Base-by-base conservation (phyloP, 306 rosid genomes). In the Hippophae gyantsensis region DNA sequence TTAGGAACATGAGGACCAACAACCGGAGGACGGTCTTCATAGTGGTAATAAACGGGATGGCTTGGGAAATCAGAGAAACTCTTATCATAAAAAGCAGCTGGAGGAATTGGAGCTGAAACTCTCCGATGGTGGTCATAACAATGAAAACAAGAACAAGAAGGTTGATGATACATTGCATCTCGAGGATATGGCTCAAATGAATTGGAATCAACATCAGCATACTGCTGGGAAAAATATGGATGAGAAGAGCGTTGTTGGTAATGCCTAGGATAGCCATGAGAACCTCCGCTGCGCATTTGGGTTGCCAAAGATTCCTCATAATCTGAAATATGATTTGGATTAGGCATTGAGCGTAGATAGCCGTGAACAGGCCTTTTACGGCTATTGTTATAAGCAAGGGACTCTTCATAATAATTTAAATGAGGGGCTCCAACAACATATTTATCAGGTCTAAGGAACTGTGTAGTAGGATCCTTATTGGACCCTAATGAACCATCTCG, bases 111-210 rank as follows among this genome's bases (percentile, higher is more conserved):
- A 1, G 68, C 73, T 43, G 94, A 62, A 77, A 69, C 78, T 60
- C 77, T 72, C 56, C 67, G 71, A 57, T 58, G 78, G 63, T 71
- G 81, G 54, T 85, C 84, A 50, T 79, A 76, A 79, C 99, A 93
- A 67, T 56, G 80, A 52, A 72, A 72, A 74, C 99, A 93, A 51
- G 90, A 52, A 67, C 99, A 93, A 59, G 95, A 80, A 75, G 95
- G 84, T 6, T 57, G 85, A 69, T 93, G 99, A 56, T 68, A 79
- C 25, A 67, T 61, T 25, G 81, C 71, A 67, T 74, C 82, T 60
- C 70, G 75, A 48, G 80, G 71, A 74, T 75, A 86, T 7, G 76
- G 84, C 47, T 65, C 78, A 61, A 71, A 86, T 14, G 86, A 72
- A 66, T 84, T 82, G 26, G 75, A 65, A 77, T 54, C 65, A 10